A percentile compares a stretch with the other conserved stretches of the same genome.
Conservation (phyloP, 352 stramenopile species). For the Pythium coloratum region DNA sequence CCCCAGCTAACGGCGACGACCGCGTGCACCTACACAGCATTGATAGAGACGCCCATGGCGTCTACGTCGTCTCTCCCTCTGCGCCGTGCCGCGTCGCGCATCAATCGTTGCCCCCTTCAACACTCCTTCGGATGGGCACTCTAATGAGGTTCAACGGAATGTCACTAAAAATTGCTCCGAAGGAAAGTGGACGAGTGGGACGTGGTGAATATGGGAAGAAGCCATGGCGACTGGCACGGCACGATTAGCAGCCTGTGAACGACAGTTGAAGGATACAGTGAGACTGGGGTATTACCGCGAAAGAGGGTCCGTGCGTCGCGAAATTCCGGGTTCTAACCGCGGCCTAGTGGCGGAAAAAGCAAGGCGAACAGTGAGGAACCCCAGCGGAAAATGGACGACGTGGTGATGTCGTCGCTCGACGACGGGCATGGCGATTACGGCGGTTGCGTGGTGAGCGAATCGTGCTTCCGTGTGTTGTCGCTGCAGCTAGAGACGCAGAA, state of each 20-base stretch:
- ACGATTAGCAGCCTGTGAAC: not conserved
- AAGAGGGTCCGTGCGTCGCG: not conserved
- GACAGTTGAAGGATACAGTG: not conserved
- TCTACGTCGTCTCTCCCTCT: not conserved
- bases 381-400: not conserved
- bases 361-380: too few species aligned
- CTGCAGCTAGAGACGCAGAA: conserved; percentile 61
- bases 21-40: too few species aligned
- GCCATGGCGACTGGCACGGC: not conserved
- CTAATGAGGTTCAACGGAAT: not conserved
- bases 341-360: not conserved
- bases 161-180: not conserved
- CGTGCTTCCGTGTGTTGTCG: conserved; percentile 52
- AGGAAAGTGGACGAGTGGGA: not conserved
- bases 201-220: not conserved
- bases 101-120: not conserved
- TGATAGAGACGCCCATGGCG: too few species aligned
- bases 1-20: not conserved
- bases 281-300: not conserved
- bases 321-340: not conserved
- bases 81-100: not conserved
- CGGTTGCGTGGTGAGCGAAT: conserved; percentile 13
- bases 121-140: not conserved
- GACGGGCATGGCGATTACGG: not conserved
- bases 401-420: not conserved